Base-by-base conservation (phyloP, 768 basidiomycete species). In the Ephemerocybe angulata region DNA sequence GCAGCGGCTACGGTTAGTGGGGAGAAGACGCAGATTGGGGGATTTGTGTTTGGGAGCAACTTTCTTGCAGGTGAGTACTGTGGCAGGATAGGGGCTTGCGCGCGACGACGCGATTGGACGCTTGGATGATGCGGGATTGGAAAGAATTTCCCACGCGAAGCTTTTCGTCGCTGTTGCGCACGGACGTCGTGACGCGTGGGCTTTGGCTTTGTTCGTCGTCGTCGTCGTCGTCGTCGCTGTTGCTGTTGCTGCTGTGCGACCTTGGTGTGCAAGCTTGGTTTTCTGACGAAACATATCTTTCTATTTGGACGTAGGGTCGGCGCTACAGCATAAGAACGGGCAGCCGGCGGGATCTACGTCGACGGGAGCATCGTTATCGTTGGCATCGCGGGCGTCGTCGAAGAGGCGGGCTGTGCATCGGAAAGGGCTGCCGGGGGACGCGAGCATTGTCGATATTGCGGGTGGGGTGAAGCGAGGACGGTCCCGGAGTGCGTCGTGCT, bases 1-100 rank as follows among this genome's bases (percentile, higher is more conserved):
- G 46, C 28, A 11, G 4, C 10, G 15, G 46, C 13, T 17, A 17
- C n/a, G n/a, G n/a, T n/a, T n/a, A n/a, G n/a, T n/a, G n/a, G 30
- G 21, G 46, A 21, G 27, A 48, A 30, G 46, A 48, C 46, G 12
- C 46, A 30, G 37, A 50, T 31, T 35, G 53, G 48, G 30, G 52
- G 49, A 24, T 38, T 33, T 37, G 29, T 35, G 2, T 24, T 30
- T 53, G 28, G 6, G 8, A 22, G 21, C 21, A 37, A 11, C 15
- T 43, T 53, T 13, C 15, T 22, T 6, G 10, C n/a, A 11, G 27
- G 46, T 48, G 46, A 48, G 46, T 28, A 17, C 17, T 21, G 1
- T 40, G n/a, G n/a, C n/a, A n/a, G n/a, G n/a, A n/a, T n/a, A n/a
- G n/a, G n/a, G n/a, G n/a, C n/a, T n/a, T n/a, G n/a, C n/a, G n/a